Evolutionary conservation across 331 rosid genomes (phyloP), one percentile per base, ranked within the genome.

Genomic region (Rhamnella rubrinervis): DNA sequence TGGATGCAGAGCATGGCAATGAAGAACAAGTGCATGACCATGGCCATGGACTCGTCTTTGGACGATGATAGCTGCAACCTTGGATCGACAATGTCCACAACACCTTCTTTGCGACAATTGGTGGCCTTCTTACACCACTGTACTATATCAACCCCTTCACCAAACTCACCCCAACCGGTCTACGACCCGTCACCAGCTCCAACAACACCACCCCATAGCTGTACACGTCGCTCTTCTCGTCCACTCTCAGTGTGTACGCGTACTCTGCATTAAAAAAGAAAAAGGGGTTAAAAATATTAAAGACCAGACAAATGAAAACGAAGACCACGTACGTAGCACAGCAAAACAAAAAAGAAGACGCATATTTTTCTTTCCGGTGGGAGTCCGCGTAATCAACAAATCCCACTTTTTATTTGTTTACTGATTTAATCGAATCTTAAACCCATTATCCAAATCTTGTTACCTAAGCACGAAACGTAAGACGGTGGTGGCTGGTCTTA

Each of bases 91-190:
- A 92, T 76, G 76, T 65, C 68, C 3, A 77, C n/a, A 0, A 74
- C 88, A 0, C 79, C 85, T 69, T 89, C 87, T 8, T 52, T 80
- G 1, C 77, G 74, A 0, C 90, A 85, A n/a, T 79, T 86, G 1
- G 89, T 75, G 12, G 79, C 74, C 20, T 81, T 86, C 67, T 73
- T 92, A 40, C 82, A 80, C 98, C 98, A 92, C 38, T 92, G 98
- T 4, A 85, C 96, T 9, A 92, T 84, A 56, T 92, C 98, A 2
- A 89, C 91, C 0, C 87, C 92, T n/a, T 92, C 96, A 0, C 89
- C 96, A 0, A 89, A 89, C 53, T 89, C 95, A 0, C 98, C 95
- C 96, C 98, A 19, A 92, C 91, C 0, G 98, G 95, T 11, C 83
- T 81, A 11, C 83, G 81, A 0, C 98, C 95, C 0, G 96, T 92